Evolutionary conservation across 1,284 basidiomycete genomes (phyloP).

Genomic region (Pseudozyma thailandica): DNA sequence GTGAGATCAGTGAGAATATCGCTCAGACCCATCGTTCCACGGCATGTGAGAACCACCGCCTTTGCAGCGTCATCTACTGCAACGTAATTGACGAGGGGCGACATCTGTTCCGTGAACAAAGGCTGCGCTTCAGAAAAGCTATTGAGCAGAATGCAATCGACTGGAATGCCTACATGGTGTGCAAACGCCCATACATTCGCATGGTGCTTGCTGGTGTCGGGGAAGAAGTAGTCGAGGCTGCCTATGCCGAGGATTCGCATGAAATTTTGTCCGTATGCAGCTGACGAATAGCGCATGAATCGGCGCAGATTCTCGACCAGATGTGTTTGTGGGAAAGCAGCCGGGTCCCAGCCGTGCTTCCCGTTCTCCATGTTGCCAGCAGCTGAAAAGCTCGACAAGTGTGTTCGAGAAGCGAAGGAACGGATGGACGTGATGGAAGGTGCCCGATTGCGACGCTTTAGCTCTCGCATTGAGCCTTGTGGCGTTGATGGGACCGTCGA

Average conservation of each 20-base stretch:
- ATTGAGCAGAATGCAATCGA: conserved; percentile 71
- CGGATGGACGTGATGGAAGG: conserved; percentile 56
- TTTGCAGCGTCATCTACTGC: conserved; percentile 70
- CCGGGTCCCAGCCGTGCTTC: conserved; percentile 18
- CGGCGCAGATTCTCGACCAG: conserved; percentile 70
- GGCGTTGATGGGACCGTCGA: conserved; percentile 17
- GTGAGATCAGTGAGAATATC: conserved; percentile 72
- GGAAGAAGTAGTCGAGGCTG: conserved; percentile 70
- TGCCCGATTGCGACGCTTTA: conserved; percentile 41
- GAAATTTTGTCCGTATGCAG: conserved; percentile 67
- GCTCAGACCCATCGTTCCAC: conserved; percentile 71
- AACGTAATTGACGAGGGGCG: conserved; percentile 71
- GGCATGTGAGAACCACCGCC: conserved; percentile 71
- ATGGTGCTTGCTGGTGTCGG: conserved; percentile 70
- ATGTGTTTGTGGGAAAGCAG: conserved; percentile 69
- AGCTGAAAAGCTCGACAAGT: conserved; percentile 36
- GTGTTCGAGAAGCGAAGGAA: conserved; percentile 52
- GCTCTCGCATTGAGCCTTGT: conserved; percentile 29
- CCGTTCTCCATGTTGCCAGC: conserved; percentile 24
- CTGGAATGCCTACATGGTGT: conserved; percentile 70
- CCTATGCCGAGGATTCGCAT: conserved; percentile 71
- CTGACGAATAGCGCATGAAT: conserved; percentile 70
- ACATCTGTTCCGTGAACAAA: conserved; percentile 62
- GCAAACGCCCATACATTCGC: conserved; percentile 70
- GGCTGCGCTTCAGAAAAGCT: conserved; percentile 69